These are phyloP conservation scores for Hypoxylon sp. DNA, from an alignment of 2,329 filamentous ascomycete genomes.

Conservation along the genomic window DNA sequence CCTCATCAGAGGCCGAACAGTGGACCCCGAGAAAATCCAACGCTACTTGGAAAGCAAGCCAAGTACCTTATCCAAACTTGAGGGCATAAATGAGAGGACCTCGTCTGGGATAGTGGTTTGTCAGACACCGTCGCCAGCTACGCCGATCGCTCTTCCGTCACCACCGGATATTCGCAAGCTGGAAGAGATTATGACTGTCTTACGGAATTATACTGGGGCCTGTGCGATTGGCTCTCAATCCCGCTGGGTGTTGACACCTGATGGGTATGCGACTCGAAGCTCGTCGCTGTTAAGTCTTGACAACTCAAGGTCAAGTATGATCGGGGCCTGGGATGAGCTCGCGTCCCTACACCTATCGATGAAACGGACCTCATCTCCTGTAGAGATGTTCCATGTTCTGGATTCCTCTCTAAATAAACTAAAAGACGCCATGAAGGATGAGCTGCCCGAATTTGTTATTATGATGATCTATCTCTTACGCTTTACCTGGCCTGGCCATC, in stretches of 20 bases:
- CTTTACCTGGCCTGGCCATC: conserved; percentile 44
- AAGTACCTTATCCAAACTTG: conserved; percentile 23
- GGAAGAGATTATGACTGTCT: conserved; percentile 45
- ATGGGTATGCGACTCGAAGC: conserved; percentile 34
- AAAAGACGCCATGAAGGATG: conserved; percentile 38
- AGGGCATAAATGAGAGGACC: not conserved
- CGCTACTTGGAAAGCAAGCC: conserved; percentile 60
- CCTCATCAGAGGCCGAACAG: conserved; percentile 57
- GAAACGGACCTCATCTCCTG: conserved; percentile 30
- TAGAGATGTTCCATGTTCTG: conserved; percentile 41
- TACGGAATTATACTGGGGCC: conserved; percentile 43
- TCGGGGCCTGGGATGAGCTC: conserved; percentile 44
- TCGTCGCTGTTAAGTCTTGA: conserved; percentile 18
- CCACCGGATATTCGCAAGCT: conserved; percentile 42
- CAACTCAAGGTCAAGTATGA: conserved; percentile 35
- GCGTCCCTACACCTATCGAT: conserved; percentile 45
- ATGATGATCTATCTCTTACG: conserved; percentile 45
- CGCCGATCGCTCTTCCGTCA: conserved; percentile 34
- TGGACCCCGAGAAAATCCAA: conserved; percentile 59
- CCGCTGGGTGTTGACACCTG: conserved; percentile 35
- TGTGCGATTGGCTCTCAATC: conserved; percentile 39
- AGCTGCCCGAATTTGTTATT: conserved; percentile 46
- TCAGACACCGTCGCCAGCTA: conserved; percentile 23
- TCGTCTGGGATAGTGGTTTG: conserved; percentile 17
- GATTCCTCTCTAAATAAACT: conserved; percentile 45